These are phyloP conservation scores for Peronosclerospora sorghi DNA, from an alignment of 352 stramenopile genomes.

Conservation along the genomic window DNA sequence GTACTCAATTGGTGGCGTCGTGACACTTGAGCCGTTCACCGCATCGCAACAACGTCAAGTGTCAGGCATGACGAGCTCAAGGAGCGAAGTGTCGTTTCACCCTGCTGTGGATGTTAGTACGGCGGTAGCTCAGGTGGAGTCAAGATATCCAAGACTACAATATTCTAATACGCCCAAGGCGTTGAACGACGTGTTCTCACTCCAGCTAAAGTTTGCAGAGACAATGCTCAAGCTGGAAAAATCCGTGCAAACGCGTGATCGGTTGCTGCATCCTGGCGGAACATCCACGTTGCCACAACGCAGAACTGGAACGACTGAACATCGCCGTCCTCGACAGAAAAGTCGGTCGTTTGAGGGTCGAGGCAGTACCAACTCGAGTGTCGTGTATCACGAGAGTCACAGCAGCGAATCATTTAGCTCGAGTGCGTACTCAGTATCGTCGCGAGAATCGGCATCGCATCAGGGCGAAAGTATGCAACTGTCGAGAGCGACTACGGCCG, in stretches of 20 bases:
- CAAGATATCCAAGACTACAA: background rate
- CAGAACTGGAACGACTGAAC: background rate
- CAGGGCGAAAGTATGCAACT: slow-evolving; percentile 3
- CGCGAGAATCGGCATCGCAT: slow-evolving; percentile 12
- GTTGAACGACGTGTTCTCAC: slow-evolving; percentile 48
- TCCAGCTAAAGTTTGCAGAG: slow-evolving; percentile 61
- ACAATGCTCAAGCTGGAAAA: slow-evolving; percentile 64
- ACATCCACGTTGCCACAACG: slow-evolving; percentile 1
- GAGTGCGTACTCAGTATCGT: slow-evolving; percentile 19
- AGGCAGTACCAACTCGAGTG: slow-evolving; percentile 12
- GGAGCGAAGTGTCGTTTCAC: slow-evolving; percentile 3
- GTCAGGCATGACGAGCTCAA: slow-evolving; percentile 1
- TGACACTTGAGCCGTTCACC: slow-evolving; percentile 34
- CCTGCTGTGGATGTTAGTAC: background rate
- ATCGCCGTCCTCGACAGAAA: slow-evolving; percentile 1
- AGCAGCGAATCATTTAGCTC: slow-evolving; percentile 27
- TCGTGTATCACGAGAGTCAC: slow-evolving; percentile 11
- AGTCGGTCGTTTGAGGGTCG: slow-evolving; percentile 7
- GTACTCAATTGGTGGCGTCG: slow-evolving; percentile 49
- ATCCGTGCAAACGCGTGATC: slow-evolving; percentile 46
- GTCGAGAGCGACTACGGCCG: slow-evolving; percentile 21
- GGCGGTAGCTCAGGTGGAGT: background rate
- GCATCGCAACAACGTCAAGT: slow-evolving; percentile 4
- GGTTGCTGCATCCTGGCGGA: slow-evolving; percentile 23
- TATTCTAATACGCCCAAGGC: slow-evolving; percentile 22